Base-by-base conservation (phyloP, 2,329 filamentous ascomycete genomes). In the Alternaria panax region DNA sequence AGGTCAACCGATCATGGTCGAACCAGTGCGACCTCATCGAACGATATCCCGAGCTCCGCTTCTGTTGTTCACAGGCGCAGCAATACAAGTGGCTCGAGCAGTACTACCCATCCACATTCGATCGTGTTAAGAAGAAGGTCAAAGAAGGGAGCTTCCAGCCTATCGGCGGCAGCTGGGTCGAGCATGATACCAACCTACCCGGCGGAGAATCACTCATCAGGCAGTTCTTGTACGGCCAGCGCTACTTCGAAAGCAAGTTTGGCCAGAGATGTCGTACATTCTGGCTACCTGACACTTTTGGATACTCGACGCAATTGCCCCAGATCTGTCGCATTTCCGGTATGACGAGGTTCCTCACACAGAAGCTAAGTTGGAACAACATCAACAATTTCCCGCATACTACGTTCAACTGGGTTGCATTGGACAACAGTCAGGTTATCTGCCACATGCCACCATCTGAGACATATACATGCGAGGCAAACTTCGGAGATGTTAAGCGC, bases 301-400 rank as follows among this genome's bases (percentile, higher is more conserved):
- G 95, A 14, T 99, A 99, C 80, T 97, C 93, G 0, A 91, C 90
- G 50, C 95, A 99, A 79, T 86, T 99, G 41, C 95, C 95, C 12
- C 95, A 99, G 75, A 83, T 99, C 41, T 98, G 93, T 75, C 90
- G 94, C 4, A 83, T 97, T 27, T 91, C 95, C n/a, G 94, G 93
- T 20, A 98, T 99, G 95, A 91, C 87, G 58, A 88, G 94, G 32
- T 99, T 99, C 83, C 90, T 99, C 73, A 99, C 95, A 0, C 95
- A 99, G 79, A 99, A 99, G 82, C 84, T 99, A 60, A 98, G 94
- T 83, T 99, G 95, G 95, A 98, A 98, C 83, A 98, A 98, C 77
- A 98, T 98, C 85, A 98, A 98, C 81, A 96, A 91, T 74, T 99
- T 98, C 81, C 95, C 95, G 0, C 95, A 98, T 75, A 98, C 95